Evolutionary conservation across 352 stramenopile species (phyloP).

Genomic region (Pythium pyrilobum): DNA sequence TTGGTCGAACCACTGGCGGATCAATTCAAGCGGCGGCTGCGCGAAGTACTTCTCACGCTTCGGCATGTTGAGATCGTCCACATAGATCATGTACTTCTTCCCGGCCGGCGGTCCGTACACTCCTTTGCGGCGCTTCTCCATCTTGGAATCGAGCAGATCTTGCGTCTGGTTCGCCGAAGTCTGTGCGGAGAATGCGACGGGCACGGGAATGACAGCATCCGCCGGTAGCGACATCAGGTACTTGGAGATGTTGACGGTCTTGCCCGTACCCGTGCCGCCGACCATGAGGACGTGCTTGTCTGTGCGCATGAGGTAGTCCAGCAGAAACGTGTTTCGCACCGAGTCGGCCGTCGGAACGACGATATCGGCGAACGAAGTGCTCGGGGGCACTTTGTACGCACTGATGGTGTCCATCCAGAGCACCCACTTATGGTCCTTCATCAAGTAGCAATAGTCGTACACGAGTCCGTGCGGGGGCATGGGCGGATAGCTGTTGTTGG

Average conservation of each 20-base stretch:
- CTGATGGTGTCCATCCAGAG: slow-evolving; percentile 93
- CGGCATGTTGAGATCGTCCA: slow-evolving; percentile 96
- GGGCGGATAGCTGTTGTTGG: slow-evolving; percentile 45
- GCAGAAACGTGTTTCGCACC: slow-evolving; percentile 91
- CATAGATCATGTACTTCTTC: slow-evolving; percentile 93
- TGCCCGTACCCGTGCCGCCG: slow-evolving; percentile 91
- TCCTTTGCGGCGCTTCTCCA: slow-evolving; percentile 91
- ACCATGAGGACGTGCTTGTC: slow-evolving; percentile 94
- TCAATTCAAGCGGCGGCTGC: slow-evolving; percentile 92
- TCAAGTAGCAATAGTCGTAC: slow-evolving; percentile 90
- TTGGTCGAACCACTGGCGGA: slow-evolving; percentile 94
- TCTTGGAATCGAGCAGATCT: slow-evolving; percentile 89
- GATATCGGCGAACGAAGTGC: slow-evolving; percentile 86
- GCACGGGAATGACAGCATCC: slow-evolving; percentile 87
- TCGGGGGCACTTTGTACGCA: slow-evolving; percentile 63
- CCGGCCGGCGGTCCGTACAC: slow-evolving; percentile 89
- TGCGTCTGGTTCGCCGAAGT: slow-evolving; percentile 92
- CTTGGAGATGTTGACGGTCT: slow-evolving; percentile 92
- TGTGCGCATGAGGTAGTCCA: slow-evolving; percentile 77
- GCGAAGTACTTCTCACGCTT: slow-evolving; percentile 93
- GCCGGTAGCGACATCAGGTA: slow-evolving; percentile 85
- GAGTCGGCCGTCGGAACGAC: slow-evolving; percentile 93
- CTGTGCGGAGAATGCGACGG: slow-evolving; percentile 91
- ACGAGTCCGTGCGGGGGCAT: slow-evolving; percentile 67
- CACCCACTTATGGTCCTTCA: slow-evolving; percentile 88